Conservation (phyloP, 2,329 filamentous ascomycete species). For the Fusarium praegraminearum region DNA sequence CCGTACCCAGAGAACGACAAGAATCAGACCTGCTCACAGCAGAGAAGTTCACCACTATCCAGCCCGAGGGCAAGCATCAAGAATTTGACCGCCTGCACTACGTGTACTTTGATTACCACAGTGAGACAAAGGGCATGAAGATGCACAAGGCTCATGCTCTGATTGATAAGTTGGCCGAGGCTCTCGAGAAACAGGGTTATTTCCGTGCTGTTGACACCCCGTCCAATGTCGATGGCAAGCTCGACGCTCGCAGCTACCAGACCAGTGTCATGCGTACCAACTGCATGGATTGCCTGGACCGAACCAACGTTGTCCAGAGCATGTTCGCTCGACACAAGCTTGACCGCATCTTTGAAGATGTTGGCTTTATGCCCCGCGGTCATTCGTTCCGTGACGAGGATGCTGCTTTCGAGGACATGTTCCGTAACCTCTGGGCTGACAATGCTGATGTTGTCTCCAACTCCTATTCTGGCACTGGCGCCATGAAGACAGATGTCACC, state of each 20-base stretch:
- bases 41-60: slow-evolving; percentile 86
- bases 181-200: slow-evolving; percentile 84
- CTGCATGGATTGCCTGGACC: slow-evolving; percentile 99
- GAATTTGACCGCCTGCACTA: slow-evolving; percentile 91
- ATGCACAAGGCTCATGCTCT: slow-evolving; percentile 93
- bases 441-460: slow-evolving; percentile 96
- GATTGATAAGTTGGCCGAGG: slow-evolving; percentile 82
- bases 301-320: slow-evolving; percentile 97
- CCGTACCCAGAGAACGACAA: slow-evolving; percentile 73
- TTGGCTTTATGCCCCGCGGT: slow-evolving; percentile 81
- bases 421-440: slow-evolving; percentile 98
- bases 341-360: slow-evolving; percentile 87
- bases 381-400: slow-evolving; percentile 83
- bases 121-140: slow-evolving; percentile 93
- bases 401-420: slow-evolving; percentile 84
- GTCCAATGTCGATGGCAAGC: slow-evolving; percentile 73
- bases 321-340: slow-evolving; percentile 93
- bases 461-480: slow-evolving; percentile 94
- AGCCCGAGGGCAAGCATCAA: slow-evolving; percentile 68
- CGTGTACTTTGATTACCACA: slow-evolving; percentile 98
- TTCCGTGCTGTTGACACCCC: slow-evolving; percentile 93
- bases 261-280: slow-evolving; percentile 95
- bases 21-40: slow-evolving; percentile 74
- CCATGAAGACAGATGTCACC: slow-evolving; percentile 97
- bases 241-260: slow-evolving; percentile 86